Base-by-base conservation (phyloP, 2,329 filamentous ascomycete species). In the Nemania serpens region DNA sequence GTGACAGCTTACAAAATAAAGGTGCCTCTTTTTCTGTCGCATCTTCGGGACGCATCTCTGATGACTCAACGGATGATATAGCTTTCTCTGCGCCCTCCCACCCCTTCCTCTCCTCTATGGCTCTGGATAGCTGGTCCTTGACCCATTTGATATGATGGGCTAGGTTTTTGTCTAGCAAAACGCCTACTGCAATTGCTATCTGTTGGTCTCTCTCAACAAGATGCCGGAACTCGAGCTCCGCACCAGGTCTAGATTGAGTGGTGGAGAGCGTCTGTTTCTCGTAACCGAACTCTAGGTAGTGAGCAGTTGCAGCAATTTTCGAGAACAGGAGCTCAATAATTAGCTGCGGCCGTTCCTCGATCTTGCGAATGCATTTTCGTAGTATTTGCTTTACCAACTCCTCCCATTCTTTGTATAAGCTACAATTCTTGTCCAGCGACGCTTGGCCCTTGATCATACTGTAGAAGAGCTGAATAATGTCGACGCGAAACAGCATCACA, bases 241-340 rank as follows among this genome's bases (percentile, higher is more conserved):
- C 90, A 0, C 88, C 92, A 3, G 91, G 85, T 66, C 85, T 86
- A 10, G 88, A 84, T 45, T 86, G 83, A n/a, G 75, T 71, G 17
- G 82, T 80, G 18, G 84, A 83, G 22, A 88, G 74, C 0, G 88
- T 85, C 66, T 94, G 92, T 71, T 88, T 91, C 70, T 97, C 93
- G 68, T 91, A 90, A 0, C 95, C 95, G 70, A 93, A 93, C 72
- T 98, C 93, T 5, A 99, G 83, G 73, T 92, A 98, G 75, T 91
- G 91, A 0, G 92, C 84, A 0, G 91, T 97, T 47, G 85, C 84
- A 53, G 88, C 88, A 59, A 93, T 90, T 75, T 99, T 99, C 75
- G 91, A 96, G 76, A 99, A 99, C 13, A 99, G 81, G 82, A 99
- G 86, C 76, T 99, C 95, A 0, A 96, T 89, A 51, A 96, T 84